Percentiles rank a stretch among this genome's conserved stretches.
These are phyloP conservation scores for Yamadazyma nakazawae DNA, from an alignment of 805 yeast genomes.

Conservation along the genomic window DNA sequence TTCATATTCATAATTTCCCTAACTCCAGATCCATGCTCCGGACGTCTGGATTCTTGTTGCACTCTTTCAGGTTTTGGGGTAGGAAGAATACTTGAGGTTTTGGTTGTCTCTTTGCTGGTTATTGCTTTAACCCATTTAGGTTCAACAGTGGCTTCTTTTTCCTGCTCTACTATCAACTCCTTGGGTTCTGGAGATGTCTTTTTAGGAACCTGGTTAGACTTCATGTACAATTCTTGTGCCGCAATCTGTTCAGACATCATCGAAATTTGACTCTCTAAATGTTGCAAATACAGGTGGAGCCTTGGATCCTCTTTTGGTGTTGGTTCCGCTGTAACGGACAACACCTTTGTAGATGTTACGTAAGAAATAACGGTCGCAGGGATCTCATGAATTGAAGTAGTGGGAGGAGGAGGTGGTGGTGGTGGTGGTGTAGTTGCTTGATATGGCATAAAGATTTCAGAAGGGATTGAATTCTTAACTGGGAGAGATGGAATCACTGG, in stretches of 20 bases:
- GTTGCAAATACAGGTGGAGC: not conserved
- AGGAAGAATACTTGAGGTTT: not conserved
- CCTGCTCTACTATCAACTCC: not conserved
- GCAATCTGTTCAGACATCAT: not conserved
- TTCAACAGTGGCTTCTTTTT: not conserved
- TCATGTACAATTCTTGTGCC: not conserved
- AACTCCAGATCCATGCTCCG: slow-evolving; percentile 4
- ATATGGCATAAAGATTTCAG: not conserved
- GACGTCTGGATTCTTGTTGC: not conserved
- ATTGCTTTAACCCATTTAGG: too few relatives aligned
- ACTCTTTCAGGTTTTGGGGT: not conserved
- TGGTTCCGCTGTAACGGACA: not conserved
- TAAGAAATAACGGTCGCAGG: not conserved
- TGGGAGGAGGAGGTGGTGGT: not conserved
- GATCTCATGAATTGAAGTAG: not conserved
- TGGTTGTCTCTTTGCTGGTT: not conserved
- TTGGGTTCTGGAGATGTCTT: not conserved
- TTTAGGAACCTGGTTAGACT: not conserved
- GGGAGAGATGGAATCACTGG: not conserved
- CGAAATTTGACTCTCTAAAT: not conserved
- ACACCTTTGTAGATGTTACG: not conserved
- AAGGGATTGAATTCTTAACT: not conserved
- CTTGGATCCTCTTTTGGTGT: not conserved
- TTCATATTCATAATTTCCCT: slow-evolving; percentile 20
- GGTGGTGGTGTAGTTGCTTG: not conserved